These are phyloP conservation scores for Leccinum ochraceum DNA, from an alignment of 768 basidiomycete genomes.

Conservation along the genomic window DNA sequence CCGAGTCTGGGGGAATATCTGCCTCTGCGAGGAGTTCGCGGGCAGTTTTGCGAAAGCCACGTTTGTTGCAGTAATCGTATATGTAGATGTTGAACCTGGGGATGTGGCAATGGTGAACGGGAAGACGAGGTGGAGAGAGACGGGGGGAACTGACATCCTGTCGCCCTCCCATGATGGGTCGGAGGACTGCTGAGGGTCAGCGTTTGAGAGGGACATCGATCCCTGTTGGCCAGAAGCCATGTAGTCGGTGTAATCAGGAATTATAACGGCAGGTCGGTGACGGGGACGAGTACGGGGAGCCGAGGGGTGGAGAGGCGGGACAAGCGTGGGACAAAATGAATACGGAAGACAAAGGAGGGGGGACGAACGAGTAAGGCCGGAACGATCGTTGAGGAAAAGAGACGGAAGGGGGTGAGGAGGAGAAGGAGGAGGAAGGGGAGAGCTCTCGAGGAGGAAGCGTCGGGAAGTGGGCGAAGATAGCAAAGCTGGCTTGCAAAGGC, in stretches of 20 bases:
- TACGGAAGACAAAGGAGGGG: background rate
- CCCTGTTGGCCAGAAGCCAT: conserved; percentile 28
- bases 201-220: conserved; percentile 23
- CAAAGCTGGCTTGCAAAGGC: conserved; percentile 32
- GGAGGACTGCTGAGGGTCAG: conserved; percentile 20
- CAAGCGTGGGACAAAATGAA: background rate
- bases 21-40: conserved; percentile 66
- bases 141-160: conserved; percentile 59
- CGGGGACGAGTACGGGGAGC: background rate
- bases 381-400: background rate
- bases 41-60: conserved; percentile 75
- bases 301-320: background rate
- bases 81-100: conserved; percentile 89
- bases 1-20: conserved; percentile 58
- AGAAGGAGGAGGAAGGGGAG: background rate
- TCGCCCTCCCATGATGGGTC: conserved; percentile 79
- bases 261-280: conserved; percentile 2
- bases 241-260: conserved; percentile 7
- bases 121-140: conserved; percentile 6
- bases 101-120: conserved; percentile 11
- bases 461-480: conserved; percentile 26
- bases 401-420: background rate
- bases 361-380: background rate
- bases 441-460: background rate
- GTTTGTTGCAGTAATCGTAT: conserved; percentile 80